Evolutionary conservation across 495 filamentous ascomycete genomes (phyloP).

Genomic region (Letharia columbiana): DNA sequence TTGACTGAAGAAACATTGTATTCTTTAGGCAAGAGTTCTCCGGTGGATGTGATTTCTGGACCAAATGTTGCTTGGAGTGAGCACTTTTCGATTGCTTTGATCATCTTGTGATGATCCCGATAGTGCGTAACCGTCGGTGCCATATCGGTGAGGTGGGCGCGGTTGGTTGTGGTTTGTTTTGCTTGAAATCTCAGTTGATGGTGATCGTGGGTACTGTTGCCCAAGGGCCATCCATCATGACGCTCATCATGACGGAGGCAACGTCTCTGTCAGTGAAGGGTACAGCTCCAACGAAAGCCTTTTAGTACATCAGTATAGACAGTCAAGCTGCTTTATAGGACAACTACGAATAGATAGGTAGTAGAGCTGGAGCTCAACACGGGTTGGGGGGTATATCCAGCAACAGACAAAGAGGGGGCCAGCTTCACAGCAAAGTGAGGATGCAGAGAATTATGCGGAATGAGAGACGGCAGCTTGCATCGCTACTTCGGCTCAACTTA

Average conservation of each 20-base stretch:
- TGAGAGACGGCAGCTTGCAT: neutral
- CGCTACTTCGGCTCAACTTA: neutral
- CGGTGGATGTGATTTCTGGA: neutral
- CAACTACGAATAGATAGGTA: neutral
- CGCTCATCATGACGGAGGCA: neutral
- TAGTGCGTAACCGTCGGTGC: neutral
- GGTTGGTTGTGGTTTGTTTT: neutral
- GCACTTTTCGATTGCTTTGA: slow-evolving; percentile 5
- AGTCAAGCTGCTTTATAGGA: neutral
- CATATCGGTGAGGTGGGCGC: no score
- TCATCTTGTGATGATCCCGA: neutral
- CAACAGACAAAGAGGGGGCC: neutral
- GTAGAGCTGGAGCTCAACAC: neutral
- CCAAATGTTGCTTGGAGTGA: neutral
- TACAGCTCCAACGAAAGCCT: neutral
- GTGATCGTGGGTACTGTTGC: neutral
- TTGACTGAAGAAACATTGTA: neutral
- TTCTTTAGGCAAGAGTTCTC: neutral
- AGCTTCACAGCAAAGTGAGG: neutral
- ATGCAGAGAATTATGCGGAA: neutral
- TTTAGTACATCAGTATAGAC: neutral
- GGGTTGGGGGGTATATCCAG: neutral
- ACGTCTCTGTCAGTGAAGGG: neutral
- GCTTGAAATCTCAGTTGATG: neutral
- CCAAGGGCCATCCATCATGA: neutral